Percentiles rank a stretch among this genome's conserved stretches.
These are phyloP conservation scores for Pluteus cervinus DNA, from an alignment of 768 basidiomycete species.

Conservation along the genomic window DNA sequence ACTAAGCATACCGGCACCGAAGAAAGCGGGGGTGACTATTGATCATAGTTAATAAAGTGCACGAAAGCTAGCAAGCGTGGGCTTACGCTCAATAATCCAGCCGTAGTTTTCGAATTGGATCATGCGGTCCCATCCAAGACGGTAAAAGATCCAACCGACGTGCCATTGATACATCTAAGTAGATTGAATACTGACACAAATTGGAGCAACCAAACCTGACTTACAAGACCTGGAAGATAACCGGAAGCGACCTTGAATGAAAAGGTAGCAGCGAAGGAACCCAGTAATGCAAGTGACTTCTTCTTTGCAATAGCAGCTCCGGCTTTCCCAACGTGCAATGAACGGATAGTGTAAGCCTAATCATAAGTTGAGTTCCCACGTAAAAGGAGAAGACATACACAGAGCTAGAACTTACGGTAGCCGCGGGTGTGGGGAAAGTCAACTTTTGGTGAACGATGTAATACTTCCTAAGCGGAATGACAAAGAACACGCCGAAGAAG, in stretches of 20 bases:
- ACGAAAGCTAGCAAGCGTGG: not conserved
- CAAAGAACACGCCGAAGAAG: slow-evolving; percentile 64
- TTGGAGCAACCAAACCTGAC: slow-evolving; percentile 10
- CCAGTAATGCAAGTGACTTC: slow-evolving; percentile 46
- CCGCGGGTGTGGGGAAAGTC: slow-evolving; percentile 60
- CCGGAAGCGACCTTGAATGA: slow-evolving; percentile 47
- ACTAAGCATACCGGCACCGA: slow-evolving; percentile 53
- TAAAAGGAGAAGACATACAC: not conserved
- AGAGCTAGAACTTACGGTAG: slow-evolving; percentile 33
- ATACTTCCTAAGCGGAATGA: slow-evolving; percentile 54
- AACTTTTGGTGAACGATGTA: slow-evolving; percentile 60
- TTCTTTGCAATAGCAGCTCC: slow-evolving; percentile 48
- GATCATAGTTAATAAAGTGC: slow-evolving; percentile 1
- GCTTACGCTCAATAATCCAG: slow-evolving; percentile 47
- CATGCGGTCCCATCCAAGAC: slow-evolving; percentile 54
- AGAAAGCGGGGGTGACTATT: slow-evolving; percentile 49
- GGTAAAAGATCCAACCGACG: slow-evolving; percentile 53
- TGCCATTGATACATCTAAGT: slow-evolving; percentile 57
- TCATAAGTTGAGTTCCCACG: not conserved
- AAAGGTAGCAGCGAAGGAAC: slow-evolving; percentile 42
- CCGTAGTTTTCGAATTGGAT: slow-evolving; percentile 55
- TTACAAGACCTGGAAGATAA: slow-evolving; percentile 54
- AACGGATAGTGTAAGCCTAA: slow-evolving; percentile 56
- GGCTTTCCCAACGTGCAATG: slow-evolving; percentile 44
- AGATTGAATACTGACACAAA: not conserved